These are phyloP conservation scores for Hemileccinum rubropunctum DNA, from an alignment of 768 basidiomycete genomes.

Conservation along the genomic window DNA sequence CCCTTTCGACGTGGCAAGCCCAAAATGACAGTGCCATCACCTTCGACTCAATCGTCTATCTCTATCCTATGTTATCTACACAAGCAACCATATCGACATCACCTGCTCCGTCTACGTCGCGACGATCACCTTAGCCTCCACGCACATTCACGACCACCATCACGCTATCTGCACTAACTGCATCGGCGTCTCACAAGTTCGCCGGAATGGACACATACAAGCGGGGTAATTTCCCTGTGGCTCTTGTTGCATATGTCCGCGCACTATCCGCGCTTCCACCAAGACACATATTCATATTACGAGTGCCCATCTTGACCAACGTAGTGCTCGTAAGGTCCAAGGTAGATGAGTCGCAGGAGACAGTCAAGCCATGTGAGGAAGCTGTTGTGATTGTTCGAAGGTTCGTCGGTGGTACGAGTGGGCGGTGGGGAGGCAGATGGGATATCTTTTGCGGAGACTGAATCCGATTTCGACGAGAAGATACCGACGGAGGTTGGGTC, in stretches of 20 bases:
- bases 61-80: not conserved
- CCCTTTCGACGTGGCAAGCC: slow-evolving; percentile 40
- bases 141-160: slow-evolving; percentile 15
- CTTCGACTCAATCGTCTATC: slow-evolving; percentile 3
- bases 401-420: slow-evolving; percentile 26
- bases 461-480: slow-evolving; percentile 15
- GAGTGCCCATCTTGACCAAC: slow-evolving; percentile 79
- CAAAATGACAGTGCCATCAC: slow-evolving; percentile 15
- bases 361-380: slow-evolving; percentile 61
- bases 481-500: slow-evolving; percentile 14
- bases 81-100: not conserved
- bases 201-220: slow-evolving; percentile 81
- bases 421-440: slow-evolving; percentile 22
- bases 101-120: not conserved
- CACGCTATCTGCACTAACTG: slow-evolving; percentile 45
- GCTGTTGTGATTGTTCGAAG: slow-evolving; percentile 58
- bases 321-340: slow-evolving; percentile 76
- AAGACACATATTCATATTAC: slow-evolving; percentile 62
- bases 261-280: slow-evolving; percentile 69
- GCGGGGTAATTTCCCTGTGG: slow-evolving; percentile 84
- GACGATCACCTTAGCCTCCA: not conserved
- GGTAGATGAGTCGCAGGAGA: slow-evolving; percentile 67
- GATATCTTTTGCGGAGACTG: slow-evolving; percentile 1
- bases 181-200: slow-evolving; percentile 57
- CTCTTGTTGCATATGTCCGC: slow-evolving; percentile 66